These are phyloP conservation scores for Pisolithus sp. DNA, from an alignment of 768 basidiomycete genomes.

Conservation along the genomic window DNA sequence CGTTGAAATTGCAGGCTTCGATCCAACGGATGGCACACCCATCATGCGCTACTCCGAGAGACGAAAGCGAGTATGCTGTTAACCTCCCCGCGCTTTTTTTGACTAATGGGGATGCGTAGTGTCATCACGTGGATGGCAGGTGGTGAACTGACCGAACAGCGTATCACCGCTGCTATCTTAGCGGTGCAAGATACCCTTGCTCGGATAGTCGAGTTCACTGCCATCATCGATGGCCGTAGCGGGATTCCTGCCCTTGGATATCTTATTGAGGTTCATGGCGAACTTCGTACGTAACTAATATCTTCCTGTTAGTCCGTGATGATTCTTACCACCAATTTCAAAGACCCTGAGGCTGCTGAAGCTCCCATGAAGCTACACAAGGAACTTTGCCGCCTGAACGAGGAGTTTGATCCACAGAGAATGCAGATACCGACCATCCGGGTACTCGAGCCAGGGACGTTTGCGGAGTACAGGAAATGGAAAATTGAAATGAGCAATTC, in stretches of 20 bases:
- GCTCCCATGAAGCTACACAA: slow-evolving; percentile 2
- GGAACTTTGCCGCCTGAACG: background rate
- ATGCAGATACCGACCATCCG: slow-evolving; percentile 2
- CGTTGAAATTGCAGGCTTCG: slow-evolving; percentile 11
- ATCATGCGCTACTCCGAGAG: slow-evolving; percentile 13
- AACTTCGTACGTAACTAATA: background rate
- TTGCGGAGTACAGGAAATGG: background rate
- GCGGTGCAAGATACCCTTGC: slow-evolving; percentile 9
- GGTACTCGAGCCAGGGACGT: slow-evolving; percentile 1
- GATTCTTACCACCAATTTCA: background rate
- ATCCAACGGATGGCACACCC: slow-evolving; percentile 12
- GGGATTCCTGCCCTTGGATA: background rate
- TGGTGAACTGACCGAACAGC: too few species aligned
- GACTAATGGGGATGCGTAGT: too few species aligned
- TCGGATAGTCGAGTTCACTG: slow-evolving; percentile 10
- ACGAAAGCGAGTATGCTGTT: too few species aligned
- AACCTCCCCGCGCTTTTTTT: too few species aligned
- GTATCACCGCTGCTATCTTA: background rate
- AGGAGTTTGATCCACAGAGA: background rate
- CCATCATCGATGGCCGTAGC: slow-evolving; percentile 10
- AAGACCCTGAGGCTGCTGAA: background rate
- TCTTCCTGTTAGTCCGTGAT: background rate
- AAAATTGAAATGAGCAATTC: background rate
- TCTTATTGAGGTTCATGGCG: slow-evolving; percentile 9
- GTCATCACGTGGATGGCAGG: background rate